Percentiles rank a stretch among this genome's conserved stretches.
phyloP scores from a whole-genome alignment of 495 filamentous ascomycete species.

The Penicillium coprophilum region DNA sequence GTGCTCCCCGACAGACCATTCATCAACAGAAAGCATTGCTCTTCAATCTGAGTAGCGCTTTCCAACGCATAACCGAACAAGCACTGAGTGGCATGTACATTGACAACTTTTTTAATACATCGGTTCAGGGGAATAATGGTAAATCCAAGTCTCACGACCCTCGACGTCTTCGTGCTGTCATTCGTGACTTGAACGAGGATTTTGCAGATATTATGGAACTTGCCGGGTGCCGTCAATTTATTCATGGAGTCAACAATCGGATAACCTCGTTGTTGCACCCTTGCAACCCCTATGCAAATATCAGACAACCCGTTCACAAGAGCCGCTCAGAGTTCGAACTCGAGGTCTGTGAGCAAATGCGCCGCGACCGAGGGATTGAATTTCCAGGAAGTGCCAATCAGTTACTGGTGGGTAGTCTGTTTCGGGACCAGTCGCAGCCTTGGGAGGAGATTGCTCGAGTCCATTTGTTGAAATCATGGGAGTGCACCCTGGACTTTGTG shows the following conservation, averaged over 20 bases:
- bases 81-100: constrained; percentile 1
- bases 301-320: constrained; percentile 18
- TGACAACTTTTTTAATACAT: not conserved
- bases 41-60: not conserved
- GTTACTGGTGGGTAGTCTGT: constrained; percentile 41
- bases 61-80: not conserved
- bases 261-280: not conserved
- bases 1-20: not conserved
- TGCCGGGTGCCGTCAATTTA: not conserved
- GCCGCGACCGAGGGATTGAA: constrained; percentile 38
- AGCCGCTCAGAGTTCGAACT: constrained; percentile 15
- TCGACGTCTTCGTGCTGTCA: constrained; percentile 33
- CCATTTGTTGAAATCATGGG: constrained; percentile 27
- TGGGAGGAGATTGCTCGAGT: constrained; percentile 34
- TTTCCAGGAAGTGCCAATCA: constrained; percentile 49
- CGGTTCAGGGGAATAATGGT: not conserved
- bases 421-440: constrained; percentile 42
- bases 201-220: constrained; percentile 49
- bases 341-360: constrained; percentile 18
- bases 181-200: constrained; percentile 50
- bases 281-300: constrained; percentile 17
- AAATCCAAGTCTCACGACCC: not conserved
- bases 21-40: not conserved
- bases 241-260: not conserved
- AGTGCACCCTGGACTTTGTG: constrained; percentile 28